phyloP scores from a whole-genome alignment of 768 basidiomycete species.

The Kwoniella heveanensis region DNA sequence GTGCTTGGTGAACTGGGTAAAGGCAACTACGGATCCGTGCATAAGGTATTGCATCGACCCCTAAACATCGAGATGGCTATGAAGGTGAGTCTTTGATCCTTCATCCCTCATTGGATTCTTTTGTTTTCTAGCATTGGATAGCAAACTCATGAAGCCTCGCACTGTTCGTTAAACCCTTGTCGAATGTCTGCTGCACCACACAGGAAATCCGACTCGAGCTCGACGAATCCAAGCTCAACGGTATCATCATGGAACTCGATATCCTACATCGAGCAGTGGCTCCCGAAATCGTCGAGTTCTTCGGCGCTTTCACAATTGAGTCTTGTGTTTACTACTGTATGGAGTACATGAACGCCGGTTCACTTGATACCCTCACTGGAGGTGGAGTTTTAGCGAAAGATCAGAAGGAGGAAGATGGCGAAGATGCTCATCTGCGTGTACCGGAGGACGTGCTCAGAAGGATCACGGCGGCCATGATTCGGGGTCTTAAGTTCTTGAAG shows the following conservation, averaged over 20 bases:
- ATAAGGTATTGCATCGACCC: slow-evolving; percentile 89
- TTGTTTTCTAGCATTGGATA: no score
- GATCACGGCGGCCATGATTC: slow-evolving; percentile 78
- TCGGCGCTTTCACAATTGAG: slow-evolving; percentile 98
- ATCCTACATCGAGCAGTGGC: slow-evolving; percentile 90
- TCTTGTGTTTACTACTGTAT: slow-evolving; percentile 99
- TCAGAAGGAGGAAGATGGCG: slow-evolving; percentile 26
- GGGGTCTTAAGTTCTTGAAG: slow-evolving; percentile 91
- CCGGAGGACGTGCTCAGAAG: slow-evolving; percentile 77
- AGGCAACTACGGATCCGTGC: slow-evolving; percentile 97
- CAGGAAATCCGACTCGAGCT: slow-evolving; percentile 98
- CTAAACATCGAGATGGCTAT: slow-evolving; percentile 97
- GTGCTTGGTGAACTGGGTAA: slow-evolving; percentile 90
- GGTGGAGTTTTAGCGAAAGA: slow-evolving; percentile 60
- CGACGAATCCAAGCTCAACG: slow-evolving; percentile 87
- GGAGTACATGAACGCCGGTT: slow-evolving; percentile 99
- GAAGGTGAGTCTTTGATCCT: slow-evolving; percentile 92
- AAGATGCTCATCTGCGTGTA: slow-evolving; percentile 32
- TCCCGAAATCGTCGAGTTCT: slow-evolving; percentile 94
- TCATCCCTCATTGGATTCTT: no score
- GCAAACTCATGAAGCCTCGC: no score
- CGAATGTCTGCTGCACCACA: not conserved
- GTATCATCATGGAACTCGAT: slow-evolving; percentile 98
- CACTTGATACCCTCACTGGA: slow-evolving; percentile 75
- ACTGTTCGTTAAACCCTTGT: not conserved